Evolutionary conservation across 805 yeast genomes (phyloP).

Genomic region (Candida dajiaensis): DNA sequence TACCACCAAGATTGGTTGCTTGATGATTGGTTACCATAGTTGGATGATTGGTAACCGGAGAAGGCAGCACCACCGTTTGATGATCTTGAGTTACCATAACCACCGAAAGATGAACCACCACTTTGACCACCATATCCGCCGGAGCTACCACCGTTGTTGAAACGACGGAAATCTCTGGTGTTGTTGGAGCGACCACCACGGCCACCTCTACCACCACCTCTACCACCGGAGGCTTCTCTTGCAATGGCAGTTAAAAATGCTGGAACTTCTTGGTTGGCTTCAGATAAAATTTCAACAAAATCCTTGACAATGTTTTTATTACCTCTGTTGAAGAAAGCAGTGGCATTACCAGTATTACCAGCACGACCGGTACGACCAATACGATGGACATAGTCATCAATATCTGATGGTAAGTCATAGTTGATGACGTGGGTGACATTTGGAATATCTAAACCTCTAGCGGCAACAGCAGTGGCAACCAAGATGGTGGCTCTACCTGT

Average conservation of each 20-base stretch:
- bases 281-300: conserved; percentile 76
- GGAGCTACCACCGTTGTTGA: conserved; percentile 20
- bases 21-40: conserved; percentile 21
- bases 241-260: conserved; percentile 73
- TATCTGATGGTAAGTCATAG: conserved; percentile 94
- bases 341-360: conserved; percentile 97
- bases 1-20: conserved; percentile 16
- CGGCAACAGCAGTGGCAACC: conserved; percentile 99
- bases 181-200: conserved; percentile 38
- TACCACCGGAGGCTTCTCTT: conserved; percentile 63
- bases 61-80: conserved; percentile 6
- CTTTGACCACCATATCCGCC: conserved; percentile 6
- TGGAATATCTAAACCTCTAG: conserved; percentile 99
- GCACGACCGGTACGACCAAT: conserved; percentile 99
- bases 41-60: conserved; percentile 6
- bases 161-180: conserved; percentile 48
- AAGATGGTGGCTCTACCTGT: conserved; percentile 86
- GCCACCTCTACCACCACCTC: conserved; percentile 41
- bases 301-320: conserved; percentile 87
- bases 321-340: conserved; percentile 96
- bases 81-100: conserved; percentile 9
- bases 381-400: conserved; percentile 98
- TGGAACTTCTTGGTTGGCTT: conserved; percentile 98
- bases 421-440: conserved; percentile 97
- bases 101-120: conserved; percentile 11